Base-by-base conservation (phyloP, 306 rosid species). In the Prinsepia uniflora region DNA sequence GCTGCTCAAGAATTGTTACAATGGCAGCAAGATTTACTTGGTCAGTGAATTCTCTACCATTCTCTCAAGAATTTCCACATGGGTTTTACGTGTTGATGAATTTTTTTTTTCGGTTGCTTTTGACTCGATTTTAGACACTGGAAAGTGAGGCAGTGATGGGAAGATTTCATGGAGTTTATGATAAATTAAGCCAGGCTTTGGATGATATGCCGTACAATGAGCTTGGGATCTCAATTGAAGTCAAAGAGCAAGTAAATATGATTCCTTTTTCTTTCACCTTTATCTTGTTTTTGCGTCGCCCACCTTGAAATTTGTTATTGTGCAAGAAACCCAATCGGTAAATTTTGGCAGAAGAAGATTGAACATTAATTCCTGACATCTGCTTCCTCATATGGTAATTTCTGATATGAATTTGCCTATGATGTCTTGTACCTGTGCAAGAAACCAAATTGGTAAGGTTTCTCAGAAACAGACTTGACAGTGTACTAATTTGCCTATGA, bases 1-100 rank as follows among this genome's bases (percentile, higher is more conserved):
- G 48, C 70, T 93, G 65, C 72, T 93, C 71, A 82, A 64, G 81
- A 60, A 84, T 61, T 88, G 97, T 53, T 83, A 75, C 76, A 79
- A 75, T 63, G 97, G 96, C 46, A 93, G 98, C 90, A 90, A 93
- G 79, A 82, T 80, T 71, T 76, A 85, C 62, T 77, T 90, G 82
- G 98, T 90, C 55, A 79, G 82, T 75, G 7, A 47, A 8, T 17
- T 20, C 40, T 70, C 45, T 55, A 8, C 0, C 43, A 43, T 2
- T 48, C 9, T 17, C 34, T 36, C 10, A 19, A 7, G 53, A 48
- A 13, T 48, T 48, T 14, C 17, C 17, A 11, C 15, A 14, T 62
- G 18, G 17, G 14, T 43, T 5, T 10, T 12, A 49, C 45, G 50
- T 50, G 39, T 18, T 39, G 39, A 36, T 68, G 48, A 7, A 39